Evolutionary conservation across 2,329 filamentous ascomycete species (phyloP).

Genomic region (Botrytis cinerea): DNA sequence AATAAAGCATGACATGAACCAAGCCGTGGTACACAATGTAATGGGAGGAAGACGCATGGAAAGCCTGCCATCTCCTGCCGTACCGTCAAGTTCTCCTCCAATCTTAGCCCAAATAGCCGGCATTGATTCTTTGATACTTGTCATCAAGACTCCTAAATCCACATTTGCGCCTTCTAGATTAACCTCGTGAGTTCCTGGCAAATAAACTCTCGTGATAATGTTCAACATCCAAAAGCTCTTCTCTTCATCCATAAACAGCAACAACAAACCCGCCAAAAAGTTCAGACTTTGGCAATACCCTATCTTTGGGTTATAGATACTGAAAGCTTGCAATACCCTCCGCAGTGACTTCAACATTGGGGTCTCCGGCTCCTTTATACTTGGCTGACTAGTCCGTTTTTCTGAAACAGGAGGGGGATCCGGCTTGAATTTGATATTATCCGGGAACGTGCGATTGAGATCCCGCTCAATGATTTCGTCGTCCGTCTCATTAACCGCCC

Average conservation of each 20-base stretch:
- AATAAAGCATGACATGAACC: slow-evolving; percentile 98
- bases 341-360: slow-evolving; percentile 79
- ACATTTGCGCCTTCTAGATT: slow-evolving; percentile 90
- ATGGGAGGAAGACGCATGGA: slow-evolving; percentile 75
- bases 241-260: slow-evolving; percentile 88
- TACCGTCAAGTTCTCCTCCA: slow-evolving; percentile 68
- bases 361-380: slow-evolving; percentile 55
- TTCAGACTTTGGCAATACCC: slow-evolving; percentile 97
- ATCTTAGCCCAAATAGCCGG: slow-evolving; percentile 87
- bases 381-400: slow-evolving; percentile 40
- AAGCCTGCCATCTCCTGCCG: slow-evolving; percentile 37
- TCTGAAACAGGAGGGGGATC: slow-evolving; percentile 39
- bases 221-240: slow-evolving; percentile 92
- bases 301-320: slow-evolving; percentile 85
- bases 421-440: slow-evolving; percentile 89
- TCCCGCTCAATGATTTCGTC: slow-evolving; percentile 92
- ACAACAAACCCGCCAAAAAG: slow-evolving; percentile 85
- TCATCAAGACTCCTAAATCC: slow-evolving; percentile 91
- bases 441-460: slow-evolving; percentile 89
- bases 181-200: slow-evolving; percentile 89
- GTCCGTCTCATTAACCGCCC: slow-evolving; percentile 67
- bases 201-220: slow-evolving; percentile 83
- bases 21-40: slow-evolving; percentile 88
- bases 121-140: slow-evolving; percentile 76
- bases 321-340: slow-evolving; percentile 84